Evolutionary conservation across 805 yeast species (phyloP), one percentile per base, ranked within the genome.

Genomic region (Candida namnaoensis): DNA sequence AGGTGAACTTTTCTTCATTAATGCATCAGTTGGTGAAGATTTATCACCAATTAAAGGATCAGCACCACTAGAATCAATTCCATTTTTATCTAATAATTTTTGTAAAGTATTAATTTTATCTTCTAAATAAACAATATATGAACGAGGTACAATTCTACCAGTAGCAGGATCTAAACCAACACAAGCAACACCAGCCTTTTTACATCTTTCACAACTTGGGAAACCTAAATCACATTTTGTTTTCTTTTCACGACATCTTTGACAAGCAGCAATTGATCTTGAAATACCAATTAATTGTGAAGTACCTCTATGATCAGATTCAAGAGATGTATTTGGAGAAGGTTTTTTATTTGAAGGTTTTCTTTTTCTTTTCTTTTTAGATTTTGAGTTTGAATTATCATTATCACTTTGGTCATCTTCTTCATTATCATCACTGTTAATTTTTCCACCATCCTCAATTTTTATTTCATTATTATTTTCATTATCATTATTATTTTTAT

Each of bases 101-200:
- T 84, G 86, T 45, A 88, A 62, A n/a, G 63, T 61, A 8, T 69
- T 66, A 3, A 87, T 66, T 33, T 79, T 64, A 42, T 77, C 80
- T 55, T 88, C 96, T 44, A 88, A 63, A 50, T 80, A 82, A 19
- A 77, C 71, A 4, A 87, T 76, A 53, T 84, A 83, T 3, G 88
- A 82, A 34, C 97, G 65, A 0, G 96, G 95, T 1, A 88, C 77
- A 49, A 83, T 88, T 41, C 95, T 67, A 0, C 95, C 95, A 0
- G 96, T 86, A 7, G 88, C 87, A 0, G 95, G 88, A 56, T 90
- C 96, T 4, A 85, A 60, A 0, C 95, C 87, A 5, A 87, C 78
- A 61, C 97, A 88, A 7, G 83, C 85, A 3, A 66, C 82, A 6
- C 77, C 74, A 10, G 84, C 82, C 42, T 68, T 72, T 14, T 63